A percentile compares a stretch with the other conserved stretches of the same genome.
phyloP scores from a whole-genome alignment of 208 protist species.

The Leishmania gerbilli region DNA sequence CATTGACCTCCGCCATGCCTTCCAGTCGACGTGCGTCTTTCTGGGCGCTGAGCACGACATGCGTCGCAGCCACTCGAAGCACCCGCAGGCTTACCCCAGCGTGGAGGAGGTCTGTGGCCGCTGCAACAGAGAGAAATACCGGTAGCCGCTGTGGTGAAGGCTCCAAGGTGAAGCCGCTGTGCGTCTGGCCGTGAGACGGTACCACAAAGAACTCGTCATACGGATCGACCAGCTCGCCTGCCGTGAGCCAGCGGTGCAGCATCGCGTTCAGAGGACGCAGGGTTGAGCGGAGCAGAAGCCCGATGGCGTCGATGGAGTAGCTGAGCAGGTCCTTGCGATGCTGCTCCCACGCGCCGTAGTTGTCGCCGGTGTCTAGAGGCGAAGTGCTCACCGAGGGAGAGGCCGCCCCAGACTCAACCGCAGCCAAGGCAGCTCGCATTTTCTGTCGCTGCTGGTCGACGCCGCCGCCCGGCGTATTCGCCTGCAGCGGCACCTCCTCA shows the following conservation, averaged over 20 bases:
- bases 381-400: background rate
- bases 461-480: background rate
- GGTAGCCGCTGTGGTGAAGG: conserved; percentile 66
- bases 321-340: conserved; percentile 32
- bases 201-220: conserved; percentile 90
- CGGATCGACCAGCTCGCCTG: conserved; percentile 60
- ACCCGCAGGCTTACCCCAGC: conserved; percentile 75
- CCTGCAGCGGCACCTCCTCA: background rate
- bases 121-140: conserved; percentile 57
- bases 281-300: conserved; percentile 49
- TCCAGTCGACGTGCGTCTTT: conserved; percentile 34
- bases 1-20: conserved; percentile 18
- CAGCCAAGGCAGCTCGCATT: background rate
- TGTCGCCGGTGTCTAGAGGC: background rate
- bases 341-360: background rate
- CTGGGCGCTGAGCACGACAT: conserved; percentile 42
- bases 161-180: conserved; percentile 69
- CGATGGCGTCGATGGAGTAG: conserved; percentile 53
- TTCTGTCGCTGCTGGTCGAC: background rate
- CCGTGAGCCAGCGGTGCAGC: conserved; percentile 63
- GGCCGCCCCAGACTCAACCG: background rate
- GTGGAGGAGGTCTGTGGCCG: conserved; percentile 56
- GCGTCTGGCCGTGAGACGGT: conserved; percentile 56
- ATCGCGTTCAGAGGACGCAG: conserved; percentile 64
- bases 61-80: conserved; percentile 60